Evolutionary conservation across 73 alveolate genomes (phyloP).

Genomic region (Paramecium sexaurelia): DNA sequence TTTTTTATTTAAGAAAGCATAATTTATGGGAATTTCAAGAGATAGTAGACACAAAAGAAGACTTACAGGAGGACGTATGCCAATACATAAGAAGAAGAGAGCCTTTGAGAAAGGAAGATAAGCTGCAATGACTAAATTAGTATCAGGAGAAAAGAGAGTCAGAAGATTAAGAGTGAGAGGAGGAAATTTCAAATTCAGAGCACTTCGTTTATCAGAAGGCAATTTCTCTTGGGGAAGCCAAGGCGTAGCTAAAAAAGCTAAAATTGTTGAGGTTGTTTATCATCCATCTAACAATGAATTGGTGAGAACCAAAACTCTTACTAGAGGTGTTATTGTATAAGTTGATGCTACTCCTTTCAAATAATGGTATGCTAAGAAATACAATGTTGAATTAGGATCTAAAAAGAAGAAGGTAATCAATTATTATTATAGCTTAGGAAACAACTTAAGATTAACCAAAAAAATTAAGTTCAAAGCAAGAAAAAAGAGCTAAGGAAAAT

Average conservation of each 20-base stretch:
- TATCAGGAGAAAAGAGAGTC: conserved; percentile 64
- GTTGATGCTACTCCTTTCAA: conserved; percentile 98
- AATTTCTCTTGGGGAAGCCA: conserved; percentile 96
- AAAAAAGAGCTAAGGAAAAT: conserved; percentile 74
- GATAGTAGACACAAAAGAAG: conserved; percentile 96
- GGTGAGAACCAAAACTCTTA: conserved; percentile 97
- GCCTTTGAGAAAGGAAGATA: conserved; percentile 97
- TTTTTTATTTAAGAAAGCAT: neutral
- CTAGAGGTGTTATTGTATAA: conserved; percentile 92
- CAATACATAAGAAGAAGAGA: conserved; percentile 98
- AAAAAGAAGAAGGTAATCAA: conserved; percentile 71
- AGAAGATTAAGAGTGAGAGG: conserved; percentile 90
- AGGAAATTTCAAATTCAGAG: conserved; percentile 93
- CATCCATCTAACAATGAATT: conserved; percentile 98
- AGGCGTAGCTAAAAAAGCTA: conserved; percentile 71
- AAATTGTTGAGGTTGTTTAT: conserved; percentile 94
- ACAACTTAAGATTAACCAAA: conserved; percentile 69
- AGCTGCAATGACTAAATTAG: conserved; percentile 89
- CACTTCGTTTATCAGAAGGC: conserved; percentile 92
- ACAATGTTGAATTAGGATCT: conserved; percentile 84
- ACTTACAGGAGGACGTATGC: conserved; percentile 98
- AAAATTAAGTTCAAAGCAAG: conserved; percentile 77
- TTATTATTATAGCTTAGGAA: neutral
- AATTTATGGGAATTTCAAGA: conserved; percentile 94
- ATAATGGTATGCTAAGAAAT: conserved; percentile 89